Base-by-base conservation (phyloP, 2,329 filamentous ascomycete species). In the Zymoseptoria tritici region DNA sequence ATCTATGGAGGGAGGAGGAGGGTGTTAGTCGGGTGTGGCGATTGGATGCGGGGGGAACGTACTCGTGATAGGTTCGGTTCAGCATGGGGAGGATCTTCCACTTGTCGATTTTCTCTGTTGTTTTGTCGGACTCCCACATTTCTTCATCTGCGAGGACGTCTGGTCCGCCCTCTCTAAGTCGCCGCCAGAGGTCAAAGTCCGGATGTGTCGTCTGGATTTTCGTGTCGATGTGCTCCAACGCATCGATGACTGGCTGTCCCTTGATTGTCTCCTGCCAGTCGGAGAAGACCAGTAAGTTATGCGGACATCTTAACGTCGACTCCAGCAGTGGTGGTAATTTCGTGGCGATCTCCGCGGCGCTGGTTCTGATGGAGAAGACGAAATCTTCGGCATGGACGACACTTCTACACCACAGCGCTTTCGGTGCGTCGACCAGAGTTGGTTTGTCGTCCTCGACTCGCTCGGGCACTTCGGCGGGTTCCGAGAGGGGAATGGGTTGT, bases 21-120 rank as follows among this genome's bases (percentile, higher is more conserved):
- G 74, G 81, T 46, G 80, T 81, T 63, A 82, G 80, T 1, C 78
- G 77, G 61, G 82, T 80, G 50, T 80, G 50, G 80, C 74, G 82
- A 55, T 82, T 75, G 63, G 79, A 82, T 75, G 80, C 82, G 54
- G 78, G 75, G 70, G 1, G 80, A n/a, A 24, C 24, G 24, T 53
- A 46, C 29, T 64, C 61, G 1, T 60, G 52, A 11, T 61, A 63
- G 1, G 66, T 64, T 31, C 55, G 57, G 24, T 62, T 65, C 2
- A 82, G 71, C 74, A 81, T 80, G 22, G 80, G 78, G 22, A 82
- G 65, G 60, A 81, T 81, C 65, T 82, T 83, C 73, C 77, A 82
- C 63, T 79, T 80, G 52, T 70, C 68, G 16, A 68, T 54, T 21
- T 67, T 73, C 77, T 79, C 69, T 16, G 66, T 66, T 5, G 69